Evolutionary conservation across 2,329 filamentous ascomycete species (phyloP), one percentile per base, ranked within the genome.

Genomic region (Coniella vitis): DNA sequence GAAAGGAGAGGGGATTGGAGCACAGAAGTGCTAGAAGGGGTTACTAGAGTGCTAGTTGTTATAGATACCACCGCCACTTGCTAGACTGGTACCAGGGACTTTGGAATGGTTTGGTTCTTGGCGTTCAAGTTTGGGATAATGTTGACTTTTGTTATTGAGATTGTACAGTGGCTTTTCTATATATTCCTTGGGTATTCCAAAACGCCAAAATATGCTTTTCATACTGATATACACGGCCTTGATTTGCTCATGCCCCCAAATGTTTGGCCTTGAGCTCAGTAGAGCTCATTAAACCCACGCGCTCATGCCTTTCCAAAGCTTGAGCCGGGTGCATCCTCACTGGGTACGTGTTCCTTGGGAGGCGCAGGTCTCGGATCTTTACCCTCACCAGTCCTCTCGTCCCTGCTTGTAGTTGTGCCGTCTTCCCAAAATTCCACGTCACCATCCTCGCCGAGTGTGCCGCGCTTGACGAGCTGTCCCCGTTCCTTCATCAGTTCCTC

Each of bases 371-470:
- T 45, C 31, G 38, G 25, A 35, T 48, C 35, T 22, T 55, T 54
- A 8, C 25, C 54, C 29, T 45, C 54, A 16, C 56, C 53, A 22
- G 53, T 47, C 38, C 58, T 52, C 43, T 57, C 43, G 37, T 54
- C 54, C 44, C 63, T 53, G 42, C 46, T 45, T 31, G 63, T 70
- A n/a, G 67, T 64, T 3, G 70, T 68, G 14, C 83, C 81, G 56
- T 95, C 87, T 25, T 87, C 84, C 85, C 90, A 95, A 58, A 96
- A 93, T 65, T 97, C 91, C 41, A 96, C 70, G 63, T 95, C 87
- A n/a, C 88, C 89, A 56, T 90, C 83, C 56, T 82, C 79, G 45
- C 85, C 81, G 29, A 90, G 62, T 22, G 77, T 79, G 16, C 87
- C 86, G 53, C 79, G 79, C 71, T 84, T 87, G 52, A 91, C 76